phyloP scores from a whole-genome alignment of 2,329 filamentous ascomycete species.

The Sarocladiaceae sp. region DNA sequence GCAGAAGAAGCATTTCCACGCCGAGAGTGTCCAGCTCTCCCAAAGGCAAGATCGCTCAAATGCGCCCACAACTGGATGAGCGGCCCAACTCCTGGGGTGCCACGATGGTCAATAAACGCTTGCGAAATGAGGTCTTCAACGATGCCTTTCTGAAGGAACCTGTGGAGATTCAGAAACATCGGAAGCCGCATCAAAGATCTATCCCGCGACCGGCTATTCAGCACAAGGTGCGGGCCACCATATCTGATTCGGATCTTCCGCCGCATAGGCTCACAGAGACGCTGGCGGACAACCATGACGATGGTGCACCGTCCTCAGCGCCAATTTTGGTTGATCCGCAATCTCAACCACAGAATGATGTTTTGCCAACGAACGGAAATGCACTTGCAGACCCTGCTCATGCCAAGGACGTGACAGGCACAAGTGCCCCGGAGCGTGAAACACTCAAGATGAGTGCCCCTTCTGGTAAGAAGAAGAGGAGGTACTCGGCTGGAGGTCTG shows the following conservation, averaged over 20 bases:
- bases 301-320: conserved; percentile 1
- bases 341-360: not conserved
- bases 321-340: not conserved
- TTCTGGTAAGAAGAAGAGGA: conserved; percentile 53
- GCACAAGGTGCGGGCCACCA: conserved; percentile 38
- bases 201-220: conserved; percentile 52
- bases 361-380: not conserved
- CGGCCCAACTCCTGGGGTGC: conserved; percentile 76
- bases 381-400: conserved; percentile 13
- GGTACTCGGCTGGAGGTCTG: conserved; percentile 84
- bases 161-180: conserved; percentile 75
- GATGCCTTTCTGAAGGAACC: conserved; percentile 86
- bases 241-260: conserved; percentile 38
- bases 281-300: not conserved
- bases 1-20: conserved; percentile 29
- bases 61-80: conserved; percentile 44
- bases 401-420: conserved; percentile 55
- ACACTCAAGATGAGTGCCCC: conserved; percentile 40
- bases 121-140: conserved; percentile 87
- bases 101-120: conserved; percentile 81
- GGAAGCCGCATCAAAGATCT: conserved; percentile 63
- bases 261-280: conserved; percentile 2
- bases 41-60: conserved; percentile 12
- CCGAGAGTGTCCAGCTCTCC: conserved; percentile 18
- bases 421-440: conserved; percentile 61